These are phyloP conservation scores for Thielaviopsis populi DNA, from an alignment of 2,329 filamentous ascomycete genomes.

Conservation along the genomic window DNA sequence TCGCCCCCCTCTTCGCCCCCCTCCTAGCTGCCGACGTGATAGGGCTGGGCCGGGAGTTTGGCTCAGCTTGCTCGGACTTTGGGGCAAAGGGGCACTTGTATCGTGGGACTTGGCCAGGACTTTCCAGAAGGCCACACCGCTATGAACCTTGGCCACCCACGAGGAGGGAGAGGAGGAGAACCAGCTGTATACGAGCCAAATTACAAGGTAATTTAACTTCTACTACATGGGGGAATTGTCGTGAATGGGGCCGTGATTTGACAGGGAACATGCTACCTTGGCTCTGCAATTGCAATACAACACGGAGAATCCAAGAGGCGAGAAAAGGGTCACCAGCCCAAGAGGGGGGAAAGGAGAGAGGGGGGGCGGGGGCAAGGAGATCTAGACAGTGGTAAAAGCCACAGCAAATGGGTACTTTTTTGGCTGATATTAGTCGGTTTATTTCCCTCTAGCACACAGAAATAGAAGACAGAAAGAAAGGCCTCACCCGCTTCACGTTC, in stretches of 20 bases:
- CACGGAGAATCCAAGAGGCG: not conserved
- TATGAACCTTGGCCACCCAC: not conserved
- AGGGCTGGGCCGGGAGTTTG: not conserved
- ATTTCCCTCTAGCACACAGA: not conserved
- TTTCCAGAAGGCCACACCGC: not conserved
- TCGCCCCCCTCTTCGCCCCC: no score
- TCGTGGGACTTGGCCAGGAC: not conserved
- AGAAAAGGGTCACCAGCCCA: not conserved
- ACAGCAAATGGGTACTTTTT: not conserved
- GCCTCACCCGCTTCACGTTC: not conserved
- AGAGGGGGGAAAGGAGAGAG: not conserved
- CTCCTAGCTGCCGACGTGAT: no score
- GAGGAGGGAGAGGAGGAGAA: not conserved
- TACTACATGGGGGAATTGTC: not conserved
- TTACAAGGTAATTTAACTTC: not conserved
- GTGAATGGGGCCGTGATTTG: not conserved
- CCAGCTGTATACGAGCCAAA: not conserved
- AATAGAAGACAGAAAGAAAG: not conserved
- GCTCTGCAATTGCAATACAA: not conserved
- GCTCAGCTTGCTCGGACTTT: not conserved
- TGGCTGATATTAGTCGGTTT: not conserved
- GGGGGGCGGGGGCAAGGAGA: not conserved
- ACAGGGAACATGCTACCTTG: constrained; percentile 1
- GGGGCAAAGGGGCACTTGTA: not conserved
- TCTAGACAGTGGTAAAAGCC: not conserved